Conservation (phyloP, 441 rosid species). For the Theobroma grandiflorum region DNA sequence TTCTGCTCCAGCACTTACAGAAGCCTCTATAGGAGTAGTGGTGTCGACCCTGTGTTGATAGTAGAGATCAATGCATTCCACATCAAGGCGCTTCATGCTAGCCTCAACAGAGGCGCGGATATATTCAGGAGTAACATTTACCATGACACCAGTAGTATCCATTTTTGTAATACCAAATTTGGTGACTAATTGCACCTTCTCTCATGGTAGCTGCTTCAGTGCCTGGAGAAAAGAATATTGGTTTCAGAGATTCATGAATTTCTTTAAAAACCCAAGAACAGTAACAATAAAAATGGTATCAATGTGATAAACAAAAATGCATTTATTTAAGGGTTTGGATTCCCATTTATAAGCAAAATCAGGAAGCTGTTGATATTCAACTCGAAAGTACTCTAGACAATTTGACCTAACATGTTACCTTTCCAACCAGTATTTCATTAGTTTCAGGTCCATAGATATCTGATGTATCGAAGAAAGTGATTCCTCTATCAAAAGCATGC, state of each 20-base stretch:
- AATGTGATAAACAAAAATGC: no score
- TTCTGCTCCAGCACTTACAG: slow-evolving; percentile 35
- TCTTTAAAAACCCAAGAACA: not conserved
- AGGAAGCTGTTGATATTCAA: not conserved
- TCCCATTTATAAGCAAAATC: not conserved
- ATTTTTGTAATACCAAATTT: slow-evolving; percentile 47
- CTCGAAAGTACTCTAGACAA: not conserved
- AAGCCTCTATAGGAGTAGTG: slow-evolving; percentile 49
- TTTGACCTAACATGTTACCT: slow-evolving; percentile 27
- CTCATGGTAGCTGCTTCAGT: slow-evolving; percentile 61
- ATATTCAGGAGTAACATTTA: slow-evolving; percentile 54
- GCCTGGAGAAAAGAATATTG: slow-evolving; percentile 40
- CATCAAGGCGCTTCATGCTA: slow-evolving; percentile 57
- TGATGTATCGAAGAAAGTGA: slow-evolving; percentile 64
- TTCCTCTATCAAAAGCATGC: slow-evolving; percentile 48
- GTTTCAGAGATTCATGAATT: not conserved
- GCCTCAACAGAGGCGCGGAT: slow-evolving; percentile 56
- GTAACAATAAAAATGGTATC: no score
- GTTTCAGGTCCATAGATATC: slow-evolving; percentile 50
- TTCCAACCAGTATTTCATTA: slow-evolving; percentile 59
- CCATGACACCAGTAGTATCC: slow-evolving; percentile 6
- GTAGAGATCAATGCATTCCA: slow-evolving; percentile 50
- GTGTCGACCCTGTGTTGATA: slow-evolving; percentile 55
- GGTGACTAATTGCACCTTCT: slow-evolving; percentile 58
- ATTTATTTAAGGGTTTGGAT: not conserved